Percentiles rank a stretch among this genome's conserved stretches.
phyloP scores from a whole-genome alignment of 1,139 yeast species.

The Zygotorulaspora mrakii region DNA sequence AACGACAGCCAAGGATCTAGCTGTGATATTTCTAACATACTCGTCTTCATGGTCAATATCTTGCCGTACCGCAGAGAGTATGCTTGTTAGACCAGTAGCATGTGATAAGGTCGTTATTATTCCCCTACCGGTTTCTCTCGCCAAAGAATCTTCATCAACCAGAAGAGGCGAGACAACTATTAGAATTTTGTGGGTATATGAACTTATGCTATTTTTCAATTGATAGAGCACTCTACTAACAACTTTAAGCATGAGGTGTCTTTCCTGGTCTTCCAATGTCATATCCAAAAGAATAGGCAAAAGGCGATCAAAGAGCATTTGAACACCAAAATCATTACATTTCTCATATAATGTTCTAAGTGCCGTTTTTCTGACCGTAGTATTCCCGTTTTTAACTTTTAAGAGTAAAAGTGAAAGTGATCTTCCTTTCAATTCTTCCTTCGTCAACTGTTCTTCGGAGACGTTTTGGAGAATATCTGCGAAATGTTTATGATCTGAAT shows the following conservation, averaged over 20 bases:
- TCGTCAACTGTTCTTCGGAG: conserved; percentile 39
- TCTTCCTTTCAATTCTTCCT: conserved; percentile 57
- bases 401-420: conserved; percentile 62
- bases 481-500: conserved; percentile 70
- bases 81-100: conserved; percentile 78
- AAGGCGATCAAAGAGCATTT: conserved; percentile 60
- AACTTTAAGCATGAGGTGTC: conserved; percentile 76
- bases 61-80: conserved; percentile 73
- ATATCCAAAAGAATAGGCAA: conserved; percentile 74
- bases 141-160: conserved; percentile 70
- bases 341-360: conserved; percentile 63
- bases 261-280: conserved; percentile 72
- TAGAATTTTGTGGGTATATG: conserved; percentile 69
- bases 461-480: conserved; percentile 51
- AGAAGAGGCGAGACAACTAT: conserved; percentile 75
- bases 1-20: conserved; percentile 80
- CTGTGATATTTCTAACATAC: conserved; percentile 69
- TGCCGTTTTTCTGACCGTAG: conserved; percentile 63
- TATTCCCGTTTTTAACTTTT: conserved; percentile 74
- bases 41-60: conserved; percentile 84
- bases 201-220: conserved; percentile 62
- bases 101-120: conserved; percentile 69
- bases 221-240: conserved; percentile 65
- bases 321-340: conserved; percentile 66
- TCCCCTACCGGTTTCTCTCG: conserved; percentile 77